A percentile compares a stretch with the other conserved stretches of the same genome.
Conservation (phyloP, 768 basidiomycete genomes). For the Symmetrospora coprosmae region DNA sequence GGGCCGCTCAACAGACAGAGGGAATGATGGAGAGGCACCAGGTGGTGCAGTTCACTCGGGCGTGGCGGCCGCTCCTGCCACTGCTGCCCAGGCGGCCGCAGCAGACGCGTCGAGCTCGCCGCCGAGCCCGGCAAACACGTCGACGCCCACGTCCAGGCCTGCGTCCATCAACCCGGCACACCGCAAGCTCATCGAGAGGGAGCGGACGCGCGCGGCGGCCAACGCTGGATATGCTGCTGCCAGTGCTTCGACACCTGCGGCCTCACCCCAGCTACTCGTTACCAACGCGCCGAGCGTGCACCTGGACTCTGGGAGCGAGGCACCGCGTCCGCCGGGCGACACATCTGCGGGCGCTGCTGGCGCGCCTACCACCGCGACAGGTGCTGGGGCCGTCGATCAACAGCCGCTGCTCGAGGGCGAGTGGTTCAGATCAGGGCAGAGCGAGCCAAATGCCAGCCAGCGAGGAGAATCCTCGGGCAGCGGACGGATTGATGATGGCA, state of each 20-base stretch:
- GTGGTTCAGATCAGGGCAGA: not conserved
- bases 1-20: too few relatives aligned
- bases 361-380: not conserved
- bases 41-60: too few relatives aligned
- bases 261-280: not conserved
- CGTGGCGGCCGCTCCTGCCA: too few relatives aligned
- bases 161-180: not conserved
- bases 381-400: not conserved
- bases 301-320: too few relatives aligned
- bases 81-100: too few relatives aligned
- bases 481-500: too few relatives aligned
- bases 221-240: not conserved
- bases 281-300: not conserved
- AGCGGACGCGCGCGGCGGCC: not conserved
- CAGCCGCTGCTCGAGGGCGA: not conserved
- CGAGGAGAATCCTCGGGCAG: not conserved
- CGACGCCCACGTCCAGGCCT: not conserved
- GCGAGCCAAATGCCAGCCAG: not conserved
- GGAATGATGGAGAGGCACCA: too few relatives aligned
- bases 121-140: too few relatives aligned
- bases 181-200: not conserved
- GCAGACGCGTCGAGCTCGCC: too few relatives aligned
- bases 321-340: too few relatives aligned
- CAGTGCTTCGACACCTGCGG: not conserved
- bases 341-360: too few relatives aligned